phyloP scores from a whole-genome alignment of 345 rosid genomes.

The Brassica rapa region DNA sequence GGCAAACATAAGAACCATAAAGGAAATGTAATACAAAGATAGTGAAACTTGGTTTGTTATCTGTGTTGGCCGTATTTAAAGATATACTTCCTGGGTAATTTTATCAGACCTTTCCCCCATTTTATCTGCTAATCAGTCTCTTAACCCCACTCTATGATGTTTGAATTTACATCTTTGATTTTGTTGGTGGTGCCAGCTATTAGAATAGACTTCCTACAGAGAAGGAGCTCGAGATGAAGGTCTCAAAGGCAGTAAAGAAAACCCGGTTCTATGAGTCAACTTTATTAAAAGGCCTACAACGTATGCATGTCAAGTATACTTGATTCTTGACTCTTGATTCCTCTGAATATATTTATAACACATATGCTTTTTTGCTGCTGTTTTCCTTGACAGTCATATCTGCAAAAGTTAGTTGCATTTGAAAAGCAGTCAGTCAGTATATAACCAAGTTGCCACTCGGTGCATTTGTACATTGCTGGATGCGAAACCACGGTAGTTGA shows the following conservation, averaged over 20 bases:
- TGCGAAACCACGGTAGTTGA: conserved; percentile 50
- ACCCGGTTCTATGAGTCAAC: conserved; percentile 84
- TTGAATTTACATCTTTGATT: conserved; percentile 4
- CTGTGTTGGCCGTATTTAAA: conserved; percentile 88
- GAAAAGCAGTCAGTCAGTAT: conserved; percentile 54
- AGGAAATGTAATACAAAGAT: conserved; percentile 46
- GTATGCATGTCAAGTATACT: conserved; percentile 40
- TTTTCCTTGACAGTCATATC: conserved; percentile 59
- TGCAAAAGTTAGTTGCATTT: conserved; percentile 62
- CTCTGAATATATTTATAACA: conserved; percentile 5
- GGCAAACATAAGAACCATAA: conserved; percentile 52
- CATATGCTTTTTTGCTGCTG: conserved; percentile 10
- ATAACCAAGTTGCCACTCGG: conserved; percentile 66
- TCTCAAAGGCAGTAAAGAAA: conserved; percentile 93
- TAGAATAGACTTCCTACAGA: conserved; percentile 97
- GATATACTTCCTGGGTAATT: conserved; percentile 91
- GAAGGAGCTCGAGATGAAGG: conserved; percentile 94
- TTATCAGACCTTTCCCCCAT: background rate
- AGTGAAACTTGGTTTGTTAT: conserved; percentile 70
- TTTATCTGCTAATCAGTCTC: conserved; percentile 13
- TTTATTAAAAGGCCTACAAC: conserved; percentile 78
- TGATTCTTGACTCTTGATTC: background rate
- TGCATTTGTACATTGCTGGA: conserved; percentile 82
- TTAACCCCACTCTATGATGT: background rate
- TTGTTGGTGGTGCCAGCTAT: conserved; percentile 54